A percentile compares a stretch with the other conserved stretches of the same genome.
Evolutionary conservation across 495 filamentous ascomycete genomes (phyloP).

Genomic region (Amphirosellinia nigrospora): DNA sequence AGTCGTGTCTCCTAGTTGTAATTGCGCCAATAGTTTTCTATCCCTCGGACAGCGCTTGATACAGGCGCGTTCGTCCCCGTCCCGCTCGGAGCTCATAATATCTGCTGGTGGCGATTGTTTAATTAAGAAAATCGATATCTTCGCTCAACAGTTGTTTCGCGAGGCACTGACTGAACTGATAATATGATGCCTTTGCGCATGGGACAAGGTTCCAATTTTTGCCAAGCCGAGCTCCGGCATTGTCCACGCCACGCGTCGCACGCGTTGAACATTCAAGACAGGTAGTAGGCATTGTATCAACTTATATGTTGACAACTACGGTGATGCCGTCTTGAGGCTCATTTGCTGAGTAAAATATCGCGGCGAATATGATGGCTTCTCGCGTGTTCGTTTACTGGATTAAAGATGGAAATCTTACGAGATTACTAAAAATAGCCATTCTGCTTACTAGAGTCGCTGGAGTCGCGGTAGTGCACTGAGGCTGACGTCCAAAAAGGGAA

Average conservation of each 20-base stretch:
- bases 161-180: background rate
- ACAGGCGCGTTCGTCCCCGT: background rate
- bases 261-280: background rate
- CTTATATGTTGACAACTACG: constrained; percentile 2
- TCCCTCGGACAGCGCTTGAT: background rate
- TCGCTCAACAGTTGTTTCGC: background rate
- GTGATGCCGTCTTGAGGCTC: constrained; percentile 4
- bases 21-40: background rate
- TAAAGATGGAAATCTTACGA: constrained; percentile 18
- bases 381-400: constrained; percentile 21
- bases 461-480: background rate
- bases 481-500: constrained; percentile 22
- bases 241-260: background rate
- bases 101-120: background rate
- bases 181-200: background rate
- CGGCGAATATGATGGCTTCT: background rate
- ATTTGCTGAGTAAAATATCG: constrained; percentile 20
- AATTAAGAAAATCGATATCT: background rate
- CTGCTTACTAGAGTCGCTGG: constrained; percentile 20
- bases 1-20: background rate
- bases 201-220: background rate
- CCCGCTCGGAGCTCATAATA: background rate
- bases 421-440: constrained; percentile 23
- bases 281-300: background rate
- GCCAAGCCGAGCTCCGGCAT: background rate